Evolutionary conservation across 2,329 filamentous ascomycete genomes (phyloP).

Genomic region (Beauveria rudraprayagi): DNA sequence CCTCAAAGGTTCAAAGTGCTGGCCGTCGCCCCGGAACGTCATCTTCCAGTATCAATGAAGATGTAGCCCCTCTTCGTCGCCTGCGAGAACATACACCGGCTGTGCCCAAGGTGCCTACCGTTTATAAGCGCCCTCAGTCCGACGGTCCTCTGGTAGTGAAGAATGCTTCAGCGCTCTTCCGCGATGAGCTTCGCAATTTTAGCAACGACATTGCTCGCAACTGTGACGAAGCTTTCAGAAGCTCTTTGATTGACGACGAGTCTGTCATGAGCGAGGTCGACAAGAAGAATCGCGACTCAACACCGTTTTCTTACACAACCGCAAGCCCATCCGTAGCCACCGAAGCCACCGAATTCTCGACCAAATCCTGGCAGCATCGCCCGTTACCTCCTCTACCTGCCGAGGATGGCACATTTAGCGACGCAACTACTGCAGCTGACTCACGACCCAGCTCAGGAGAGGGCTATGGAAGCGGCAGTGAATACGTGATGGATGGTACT

Average conservation of each 20-base stretch:
- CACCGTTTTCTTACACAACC: conserved; percentile 35
- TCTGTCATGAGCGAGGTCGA: conserved; percentile 27
- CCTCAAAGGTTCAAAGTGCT: conserved; percentile 15
- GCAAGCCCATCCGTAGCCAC: conserved; percentile 23
- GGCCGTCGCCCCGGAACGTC: conserved; percentile 5
- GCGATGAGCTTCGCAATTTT: conserved; percentile 74
- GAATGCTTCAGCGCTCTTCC: conserved; percentile 34
- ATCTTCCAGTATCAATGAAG: conserved; percentile 3
- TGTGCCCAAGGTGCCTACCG: conserved; percentile 18
- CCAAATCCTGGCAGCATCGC: conserved; percentile 36
- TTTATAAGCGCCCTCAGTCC: conserved; percentile 19
- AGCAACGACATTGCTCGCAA: conserved; percentile 81
- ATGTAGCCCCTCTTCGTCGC: not conserved
- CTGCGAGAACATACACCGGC: conserved; percentile 23
- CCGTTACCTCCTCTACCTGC: conserved; percentile 44
- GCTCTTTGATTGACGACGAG: conserved; percentile 40
- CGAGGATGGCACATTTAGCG: conserved; percentile 17
- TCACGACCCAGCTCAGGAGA: conserved; percentile 20
- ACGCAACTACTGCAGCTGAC: conserved; percentile 15
- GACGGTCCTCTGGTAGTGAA: conserved; percentile 17
- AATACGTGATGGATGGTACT: conserved; percentile 19
- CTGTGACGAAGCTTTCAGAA: conserved; percentile 87
- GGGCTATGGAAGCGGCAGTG: conserved; percentile 16
- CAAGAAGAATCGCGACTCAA: conserved; percentile 26
- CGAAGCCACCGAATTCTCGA: conserved; percentile 22